These are phyloP conservation scores for Lonicera japonica DNA, from an alignment of 129 eudicot species.

Conservation along the genomic window DNA sequence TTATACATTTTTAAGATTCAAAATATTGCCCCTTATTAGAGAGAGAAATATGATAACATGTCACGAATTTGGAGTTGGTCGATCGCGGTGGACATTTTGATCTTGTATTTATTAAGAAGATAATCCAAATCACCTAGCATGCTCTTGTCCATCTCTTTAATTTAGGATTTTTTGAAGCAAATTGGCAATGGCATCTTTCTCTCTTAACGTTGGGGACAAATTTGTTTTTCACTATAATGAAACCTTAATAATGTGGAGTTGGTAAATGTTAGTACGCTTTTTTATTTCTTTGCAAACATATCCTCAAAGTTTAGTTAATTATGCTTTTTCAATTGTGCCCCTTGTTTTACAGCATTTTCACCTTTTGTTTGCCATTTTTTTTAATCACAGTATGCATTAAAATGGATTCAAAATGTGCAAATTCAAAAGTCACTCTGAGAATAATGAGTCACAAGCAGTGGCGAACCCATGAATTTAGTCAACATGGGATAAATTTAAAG, in stretches of 20 bases:
- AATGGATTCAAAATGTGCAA: too few relatives aligned
- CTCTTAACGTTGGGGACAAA: too few relatives aligned
- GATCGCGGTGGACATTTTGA: constrained; percentile 63
- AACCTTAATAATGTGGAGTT: constrained; percentile 3
- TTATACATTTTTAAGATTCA: too few relatives aligned
- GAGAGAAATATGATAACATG: constrained; percentile 33
- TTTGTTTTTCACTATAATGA: background rate
- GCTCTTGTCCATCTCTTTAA: constrained; percentile 61
- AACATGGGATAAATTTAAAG: too few relatives aligned
- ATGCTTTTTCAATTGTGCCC: background rate
- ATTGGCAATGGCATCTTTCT: too few relatives aligned
- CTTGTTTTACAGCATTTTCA: background rate
- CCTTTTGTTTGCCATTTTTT: too few relatives aligned
- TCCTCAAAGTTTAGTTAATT: background rate
- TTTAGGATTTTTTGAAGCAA: background rate
- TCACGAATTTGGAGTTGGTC: constrained; percentile 90
- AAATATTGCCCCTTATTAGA: too few relatives aligned
- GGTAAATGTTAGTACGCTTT: background rate
- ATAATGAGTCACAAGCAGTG: too few relatives aligned
- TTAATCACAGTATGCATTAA: too few relatives aligned
- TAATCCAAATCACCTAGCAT: constrained; percentile 57
- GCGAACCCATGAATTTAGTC: too few relatives aligned
- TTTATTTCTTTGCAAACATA: background rate
- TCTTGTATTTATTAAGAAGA: constrained; percentile 62
- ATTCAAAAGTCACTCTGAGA: too few relatives aligned